Evolutionary conservation across 2,329 filamentous ascomycete species (phyloP), one percentile per base, ranked within the genome.

Genomic region (Clarireedia monteithiana): DNA sequence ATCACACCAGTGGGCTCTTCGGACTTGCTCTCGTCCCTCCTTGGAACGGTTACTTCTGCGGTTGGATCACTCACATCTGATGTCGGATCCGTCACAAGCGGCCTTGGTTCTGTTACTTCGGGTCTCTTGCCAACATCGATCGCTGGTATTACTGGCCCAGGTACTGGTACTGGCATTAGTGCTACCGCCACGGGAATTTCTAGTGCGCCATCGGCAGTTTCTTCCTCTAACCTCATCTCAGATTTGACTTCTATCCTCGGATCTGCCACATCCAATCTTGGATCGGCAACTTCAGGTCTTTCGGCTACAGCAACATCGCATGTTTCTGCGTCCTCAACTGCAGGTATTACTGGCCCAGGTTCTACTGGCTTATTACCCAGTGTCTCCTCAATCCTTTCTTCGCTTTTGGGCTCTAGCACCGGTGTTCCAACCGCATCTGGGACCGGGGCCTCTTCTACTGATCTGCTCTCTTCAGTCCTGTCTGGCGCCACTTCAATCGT

Each of bases 241-340:
- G 45, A 20, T 15, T 15, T 47, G 20, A 23, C 20, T 27, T 24
- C 20, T 9, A 20, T 27, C 17, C 46, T 48, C 20, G 30, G 24
- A 30, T 30, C 24, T 30, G 46, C 30, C 20, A 30, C 46, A 15
- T 48, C 46, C 10, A 15, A 27, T 17, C 15, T 48, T 36, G 30
- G 46, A 12, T 48, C 50, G 12, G n/a, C 36, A 12, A 53, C 50
- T 2, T 55, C 55, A 14, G 53, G 44, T 48, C 45, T 53, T 26
- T 38, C 55, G 20, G 54, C 39, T 20, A 53, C 57, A 44, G 27
- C 50, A 36, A 42, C 53, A 12, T 57, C 58, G 36, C 47, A 20
- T 47, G 49, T 38, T 42, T 50, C 50, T 34, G 54, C 50, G 30
- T 42, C 44, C 38, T 48, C 56, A 20, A 20, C 36, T 46, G 24